Evolutionary conservation across 2,329 filamentous ascomycete genomes (phyloP), one percentile per base, ranked within the genome.

Genomic region (Xylaria sp.): DNA sequence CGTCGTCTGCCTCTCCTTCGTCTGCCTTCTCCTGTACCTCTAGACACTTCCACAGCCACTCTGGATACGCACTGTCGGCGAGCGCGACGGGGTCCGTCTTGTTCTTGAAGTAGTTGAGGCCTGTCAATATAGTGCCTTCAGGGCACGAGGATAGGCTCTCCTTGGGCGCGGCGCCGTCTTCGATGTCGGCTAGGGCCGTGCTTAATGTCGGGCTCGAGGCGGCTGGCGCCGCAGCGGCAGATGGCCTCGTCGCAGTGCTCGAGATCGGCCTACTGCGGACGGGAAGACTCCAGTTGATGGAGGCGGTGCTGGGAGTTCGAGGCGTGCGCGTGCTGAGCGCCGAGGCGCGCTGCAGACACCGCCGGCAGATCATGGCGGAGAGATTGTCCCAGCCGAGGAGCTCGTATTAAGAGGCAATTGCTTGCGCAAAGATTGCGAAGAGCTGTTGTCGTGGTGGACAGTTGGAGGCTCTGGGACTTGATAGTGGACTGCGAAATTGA

Each of bases 41-140:
- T 57, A 95, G 78, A 68, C 90, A 87, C 3, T 77, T 81, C 92
- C 92, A 96, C 64, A 96, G 76, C 92, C 92, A 96, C 23, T 80
- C 81, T 3, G 92, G 92, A 76, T 96, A 96, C 64, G 90, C 90
- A 21, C 87, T 81, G 68, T 96, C 92, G 33, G 87, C 81, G 70
- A 88, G 75, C 9, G 92, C 92, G 5, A 94, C 80, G 0, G 92
- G 91, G 72, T 94, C 91, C 35, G 82, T 78, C 72, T 85, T 84
- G 67, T 85, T 86, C 80, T 95, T 95, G 71, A 88, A 77, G 77
- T 90, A 94, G 76, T 92, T 94, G 58, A 96, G 79, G 1, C 91
- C 91, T 57, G 81, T 87, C 41, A 96, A 80, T 13, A 87, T 78
- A 13, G 89, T 92, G 33, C 92, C 92, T 4, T 87, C 86, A 2